Evolutionary conservation across 2,329 filamentous ascomycete species (phyloP).

Genomic region (Thielaviopsis cerberus): DNA sequence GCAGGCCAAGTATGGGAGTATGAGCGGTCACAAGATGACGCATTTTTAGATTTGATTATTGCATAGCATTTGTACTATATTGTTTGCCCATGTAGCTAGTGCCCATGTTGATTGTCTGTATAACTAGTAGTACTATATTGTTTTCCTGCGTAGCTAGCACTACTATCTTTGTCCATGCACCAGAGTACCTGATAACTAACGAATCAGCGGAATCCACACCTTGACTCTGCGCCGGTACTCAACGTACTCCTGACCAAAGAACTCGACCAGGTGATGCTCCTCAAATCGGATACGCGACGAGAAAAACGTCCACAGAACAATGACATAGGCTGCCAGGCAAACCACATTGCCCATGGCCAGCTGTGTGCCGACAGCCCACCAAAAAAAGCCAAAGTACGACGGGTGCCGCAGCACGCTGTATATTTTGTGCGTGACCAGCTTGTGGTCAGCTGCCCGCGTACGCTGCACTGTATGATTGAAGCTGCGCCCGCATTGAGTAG

Average conservation of each 20-base stretch:
- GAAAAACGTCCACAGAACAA: conserved; percentile 78
- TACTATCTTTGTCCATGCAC: too few relatives aligned
- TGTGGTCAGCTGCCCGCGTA: conserved; percentile 47
- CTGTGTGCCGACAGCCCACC: conserved; percentile 93
- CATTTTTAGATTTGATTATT: background rate
- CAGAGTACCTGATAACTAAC: too few relatives aligned
- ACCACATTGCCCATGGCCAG: conserved; percentile 69
- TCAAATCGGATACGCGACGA: conserved; percentile 53
- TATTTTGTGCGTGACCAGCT: conserved; percentile 65
- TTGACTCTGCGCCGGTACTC: conserved; percentile 52
- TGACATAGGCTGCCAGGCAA: conserved; percentile 55
- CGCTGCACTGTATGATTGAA: conserved; percentile 82
- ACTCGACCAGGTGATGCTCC: conserved; percentile 56
- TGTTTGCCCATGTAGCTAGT: background rate
- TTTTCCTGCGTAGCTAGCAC: too few relatives aligned
- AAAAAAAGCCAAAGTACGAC: conserved; percentile 95
- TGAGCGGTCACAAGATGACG: conserved; percentile 30
- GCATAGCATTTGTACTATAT: background rate
- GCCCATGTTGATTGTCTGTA: background rate
- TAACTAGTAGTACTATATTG: background rate
- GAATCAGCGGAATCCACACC: conserved; percentile 59
- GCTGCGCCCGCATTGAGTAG: conserved; percentile 72
- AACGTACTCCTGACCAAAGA: conserved; percentile 71
- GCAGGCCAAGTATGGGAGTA: conserved; percentile 91
- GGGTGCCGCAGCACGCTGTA: conserved; percentile 67